Conservation (phyloP, 352 stramenopile genomes). For the Phytophthora syringae region DNA sequence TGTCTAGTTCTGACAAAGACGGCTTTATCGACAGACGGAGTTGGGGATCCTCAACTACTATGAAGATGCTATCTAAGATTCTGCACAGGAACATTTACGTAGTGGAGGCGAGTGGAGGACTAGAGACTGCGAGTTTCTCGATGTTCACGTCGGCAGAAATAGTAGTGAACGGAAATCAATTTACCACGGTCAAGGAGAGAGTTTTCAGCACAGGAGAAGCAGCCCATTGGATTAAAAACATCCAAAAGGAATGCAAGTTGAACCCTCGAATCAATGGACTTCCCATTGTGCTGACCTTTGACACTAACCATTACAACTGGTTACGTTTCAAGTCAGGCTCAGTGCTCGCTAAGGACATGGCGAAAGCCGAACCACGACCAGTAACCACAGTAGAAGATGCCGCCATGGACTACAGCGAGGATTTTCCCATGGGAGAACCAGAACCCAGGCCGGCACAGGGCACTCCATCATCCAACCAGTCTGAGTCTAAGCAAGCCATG, state of each 20-base stretch:
- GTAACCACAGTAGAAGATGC: too few relatives aligned
- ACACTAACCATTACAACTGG: not conserved
- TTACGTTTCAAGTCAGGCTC: too few relatives aligned
- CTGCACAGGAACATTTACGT: not conserved
- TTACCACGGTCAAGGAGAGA: not conserved
- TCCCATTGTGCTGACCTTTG: too few relatives aligned
- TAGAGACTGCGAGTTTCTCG: not conserved
- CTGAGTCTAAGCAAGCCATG: too few relatives aligned
- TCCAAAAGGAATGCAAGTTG: not conserved
- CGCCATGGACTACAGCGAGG: too few relatives aligned
- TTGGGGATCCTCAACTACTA: not conserved
- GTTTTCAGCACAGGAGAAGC: not conserved
- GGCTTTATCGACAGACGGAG: not conserved
- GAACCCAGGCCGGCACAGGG: too few relatives aligned
- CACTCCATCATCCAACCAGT: too few relatives aligned
- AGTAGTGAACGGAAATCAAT: not conserved
- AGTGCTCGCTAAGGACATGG: too few relatives aligned
- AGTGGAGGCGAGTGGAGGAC: too few relatives aligned
- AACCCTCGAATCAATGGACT: too few relatives aligned
- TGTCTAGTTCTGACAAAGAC: not conserved
- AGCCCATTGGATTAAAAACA: not conserved
- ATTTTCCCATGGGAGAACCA: too few relatives aligned
- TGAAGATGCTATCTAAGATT: not conserved
- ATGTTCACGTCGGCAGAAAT: not conserved
- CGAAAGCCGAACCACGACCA: too few relatives aligned